Conservation (phyloP, 164 flowering plant species). For the Santalum album region DNA sequence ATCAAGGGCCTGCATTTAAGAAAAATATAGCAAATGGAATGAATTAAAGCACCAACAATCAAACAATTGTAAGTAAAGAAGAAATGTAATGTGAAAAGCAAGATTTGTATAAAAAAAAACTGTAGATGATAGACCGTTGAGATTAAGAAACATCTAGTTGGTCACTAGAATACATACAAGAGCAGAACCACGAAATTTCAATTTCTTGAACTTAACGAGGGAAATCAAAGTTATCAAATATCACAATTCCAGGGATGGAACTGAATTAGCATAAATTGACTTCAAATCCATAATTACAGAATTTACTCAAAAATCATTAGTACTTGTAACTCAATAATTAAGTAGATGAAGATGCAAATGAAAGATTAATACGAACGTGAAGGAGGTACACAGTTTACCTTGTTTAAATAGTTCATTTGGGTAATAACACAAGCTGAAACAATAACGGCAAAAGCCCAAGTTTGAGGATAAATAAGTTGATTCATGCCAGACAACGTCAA, state of each 20-base stretch:
- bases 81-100: background rate
- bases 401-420: conserved; percentile 61
- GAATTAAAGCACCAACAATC: background rate
- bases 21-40: background rate
- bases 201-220: no score
- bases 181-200: no score
- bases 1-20: conserved; percentile 69
- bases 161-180: no score
- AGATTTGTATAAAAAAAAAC: no score
- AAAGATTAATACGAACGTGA: background rate
- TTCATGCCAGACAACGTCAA: conserved; percentile 50
- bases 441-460: conserved; percentile 46
- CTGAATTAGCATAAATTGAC: no score
- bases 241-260: no score
- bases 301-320: no score
- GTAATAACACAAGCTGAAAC: conserved; percentile 42
- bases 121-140: no score
- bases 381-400: conserved; percentile 21
- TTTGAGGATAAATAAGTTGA: conserved; percentile 49
- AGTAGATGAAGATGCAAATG: background rate
- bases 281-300: no score
- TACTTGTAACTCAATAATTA: background rate
- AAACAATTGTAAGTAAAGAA: background rate
- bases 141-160: no score
- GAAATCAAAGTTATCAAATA: no score